These are phyloP conservation scores for Orbilia oligospora DNA, from an alignment of 2,329 filamentous ascomycete genomes.

Conservation along the genomic window DNA sequence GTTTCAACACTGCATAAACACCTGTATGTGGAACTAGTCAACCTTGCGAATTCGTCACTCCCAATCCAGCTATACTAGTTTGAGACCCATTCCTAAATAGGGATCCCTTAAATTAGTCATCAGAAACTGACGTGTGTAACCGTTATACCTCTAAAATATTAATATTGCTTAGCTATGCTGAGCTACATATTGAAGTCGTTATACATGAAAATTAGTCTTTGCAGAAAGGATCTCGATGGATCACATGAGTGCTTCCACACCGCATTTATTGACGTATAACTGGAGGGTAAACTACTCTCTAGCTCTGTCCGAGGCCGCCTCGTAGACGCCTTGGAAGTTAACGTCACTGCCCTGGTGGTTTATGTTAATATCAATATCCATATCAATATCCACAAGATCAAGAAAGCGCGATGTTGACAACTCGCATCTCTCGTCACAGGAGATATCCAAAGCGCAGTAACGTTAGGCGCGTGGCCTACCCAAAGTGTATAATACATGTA, in stretches of 20 bases:
- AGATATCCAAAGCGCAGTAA: not conserved
- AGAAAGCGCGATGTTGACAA: too few species aligned
- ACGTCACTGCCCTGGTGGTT: too few species aligned
- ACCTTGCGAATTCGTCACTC: not conserved
- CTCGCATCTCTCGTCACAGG: too few species aligned
- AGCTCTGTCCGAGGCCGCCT: too few species aligned
- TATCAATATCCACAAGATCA: too few species aligned
- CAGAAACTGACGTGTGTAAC: not conserved
- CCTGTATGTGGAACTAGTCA: not conserved
- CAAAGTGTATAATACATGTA: not conserved
- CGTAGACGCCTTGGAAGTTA: not conserved
- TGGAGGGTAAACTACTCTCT: too few species aligned
- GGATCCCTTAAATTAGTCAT: slow-evolving; percentile 11
- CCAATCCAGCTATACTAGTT: not conserved
- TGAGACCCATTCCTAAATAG: not conserved
- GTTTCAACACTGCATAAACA: not conserved
- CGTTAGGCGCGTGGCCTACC: not conserved
- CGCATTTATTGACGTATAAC: not conserved
- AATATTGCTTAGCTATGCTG: too few species aligned
- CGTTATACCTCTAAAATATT: too few species aligned
- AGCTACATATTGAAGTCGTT: too few species aligned
- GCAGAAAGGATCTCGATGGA: not conserved
- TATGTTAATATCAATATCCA: too few species aligned
- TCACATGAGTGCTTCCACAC: not conserved
- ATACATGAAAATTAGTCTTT: not conserved